These are phyloP conservation scores for Solanum hybrid DNA, from an alignment of 305 asterid species.

Conservation along the genomic window DNA sequence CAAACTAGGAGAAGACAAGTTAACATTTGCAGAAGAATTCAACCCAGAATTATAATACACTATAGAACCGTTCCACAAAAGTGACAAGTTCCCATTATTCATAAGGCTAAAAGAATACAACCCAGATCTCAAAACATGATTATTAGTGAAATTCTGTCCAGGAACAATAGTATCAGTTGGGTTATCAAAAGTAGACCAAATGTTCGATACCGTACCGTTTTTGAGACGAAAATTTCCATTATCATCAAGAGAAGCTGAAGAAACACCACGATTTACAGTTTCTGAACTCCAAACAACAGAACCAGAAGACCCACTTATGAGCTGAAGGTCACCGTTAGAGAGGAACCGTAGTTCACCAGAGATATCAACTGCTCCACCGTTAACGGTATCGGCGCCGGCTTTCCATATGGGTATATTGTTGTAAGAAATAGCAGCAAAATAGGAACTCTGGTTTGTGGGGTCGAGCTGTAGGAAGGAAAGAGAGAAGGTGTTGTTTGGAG, in stretches of 20 bases:
- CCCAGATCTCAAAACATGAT: constrained; percentile 37
- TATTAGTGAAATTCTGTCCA: constrained; percentile 40
- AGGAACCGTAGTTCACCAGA: constrained; percentile 46
- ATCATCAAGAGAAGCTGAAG: constrained; percentile 44
- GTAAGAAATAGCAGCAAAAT: constrained; percentile 47
- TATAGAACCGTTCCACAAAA: constrained; percentile 43
- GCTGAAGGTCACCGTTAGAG: constrained; percentile 56
- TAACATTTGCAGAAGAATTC: constrained; percentile 21
- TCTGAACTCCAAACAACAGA: constrained; percentile 51
- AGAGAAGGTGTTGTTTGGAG: constrained; percentile 48
- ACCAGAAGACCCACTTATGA: constrained; percentile 19
- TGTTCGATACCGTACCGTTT: constrained; percentile 21
- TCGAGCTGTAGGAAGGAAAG: constrained; percentile 36
- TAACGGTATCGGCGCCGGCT: constrained; percentile 41
- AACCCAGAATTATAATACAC: constrained; percentile 38
- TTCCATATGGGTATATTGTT: constrained; percentile 44
- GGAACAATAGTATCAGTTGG: constrained; percentile 69
- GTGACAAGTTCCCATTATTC: constrained; percentile 31
- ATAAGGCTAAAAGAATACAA: constrained; percentile 38
- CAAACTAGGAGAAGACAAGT: constrained; percentile 48
- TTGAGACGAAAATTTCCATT: constrained; percentile 54
- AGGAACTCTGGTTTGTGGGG: constrained; percentile 20
- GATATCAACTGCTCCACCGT: constrained; percentile 34
- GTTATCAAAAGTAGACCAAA: constrained; percentile 62
- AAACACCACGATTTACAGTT: constrained; percentile 41